Conservation (phyloP, 129 eudicot species). For the Solidago caesia region DNA sequence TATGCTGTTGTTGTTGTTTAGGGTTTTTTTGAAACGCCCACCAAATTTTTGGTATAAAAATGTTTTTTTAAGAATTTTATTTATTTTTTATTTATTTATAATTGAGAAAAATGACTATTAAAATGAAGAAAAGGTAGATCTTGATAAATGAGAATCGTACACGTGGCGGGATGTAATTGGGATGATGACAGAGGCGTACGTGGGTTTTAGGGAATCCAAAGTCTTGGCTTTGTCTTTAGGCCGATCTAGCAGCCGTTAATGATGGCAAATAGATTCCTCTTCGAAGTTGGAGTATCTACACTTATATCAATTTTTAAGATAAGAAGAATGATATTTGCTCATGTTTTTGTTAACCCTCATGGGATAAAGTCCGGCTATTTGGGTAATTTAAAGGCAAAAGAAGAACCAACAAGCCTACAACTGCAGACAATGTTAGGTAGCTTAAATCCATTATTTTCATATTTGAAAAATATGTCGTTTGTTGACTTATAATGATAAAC, state of each 20-base stretch:
- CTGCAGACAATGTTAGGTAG: too few species aligned
- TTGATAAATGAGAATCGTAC: background rate
- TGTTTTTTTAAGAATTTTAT: background rate
- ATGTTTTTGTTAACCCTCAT: too few species aligned
- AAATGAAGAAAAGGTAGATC: conserved; percentile 25
- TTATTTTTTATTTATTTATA: background rate
- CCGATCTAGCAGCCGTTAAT: conserved; percentile 14
- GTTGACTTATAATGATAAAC: too few species aligned
- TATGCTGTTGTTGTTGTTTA: conserved; percentile 7
- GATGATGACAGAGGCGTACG: conserved; percentile 17
- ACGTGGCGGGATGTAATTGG: conserved; percentile 37
- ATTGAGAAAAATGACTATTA: background rate
- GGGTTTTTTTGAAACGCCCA: conserved; percentile 45
- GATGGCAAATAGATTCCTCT: conserved; percentile 17
- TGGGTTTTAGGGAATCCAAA: conserved; percentile 41
- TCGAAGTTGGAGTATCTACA: background rate
- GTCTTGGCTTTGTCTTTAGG: conserved; percentile 17
- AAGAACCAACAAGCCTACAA: too few species aligned
- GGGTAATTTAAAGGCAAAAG: too few species aligned
- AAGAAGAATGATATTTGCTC: too few species aligned
- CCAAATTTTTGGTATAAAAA: conserved; percentile 37
- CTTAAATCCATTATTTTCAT: too few species aligned
- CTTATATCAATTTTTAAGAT: too few species aligned
- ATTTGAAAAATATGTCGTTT: too few species aligned
- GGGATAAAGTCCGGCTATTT: too few species aligned